These are phyloP conservation scores for Phytophthora citricola DNA, from an alignment of 352 stramenopile species.

Conservation along the genomic window DNA sequence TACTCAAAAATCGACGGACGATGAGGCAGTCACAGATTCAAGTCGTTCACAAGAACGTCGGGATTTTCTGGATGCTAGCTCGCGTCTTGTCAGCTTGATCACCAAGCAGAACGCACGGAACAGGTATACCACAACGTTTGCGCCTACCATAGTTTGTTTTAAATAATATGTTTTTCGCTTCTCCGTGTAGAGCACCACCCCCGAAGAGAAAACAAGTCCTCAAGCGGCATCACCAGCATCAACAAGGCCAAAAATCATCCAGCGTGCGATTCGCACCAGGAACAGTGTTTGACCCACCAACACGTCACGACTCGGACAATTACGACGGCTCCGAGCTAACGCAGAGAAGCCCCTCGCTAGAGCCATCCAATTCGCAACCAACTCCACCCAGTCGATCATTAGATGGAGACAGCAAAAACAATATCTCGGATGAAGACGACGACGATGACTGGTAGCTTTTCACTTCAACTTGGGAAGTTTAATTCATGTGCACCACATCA, in stretches of 20 bases:
- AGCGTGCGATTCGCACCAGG: constrained; percentile 36
- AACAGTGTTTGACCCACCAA: constrained; percentile 19
- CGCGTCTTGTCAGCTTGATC: constrained; percentile 37
- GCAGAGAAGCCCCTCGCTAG: constrained; percentile 15
- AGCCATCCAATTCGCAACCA: constrained; percentile 2
- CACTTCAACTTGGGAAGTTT: too few relatives aligned
- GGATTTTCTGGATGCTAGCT: constrained; percentile 36
- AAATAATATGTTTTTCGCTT: not conserved
- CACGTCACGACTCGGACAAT: constrained; percentile 26
- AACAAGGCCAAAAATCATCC: constrained; percentile 13
- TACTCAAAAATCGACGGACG: constrained; percentile 47
- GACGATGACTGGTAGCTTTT: constrained; percentile 38
- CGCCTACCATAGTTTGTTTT: not conserved
- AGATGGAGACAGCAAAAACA: constrained; percentile 9
- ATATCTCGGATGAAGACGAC: constrained; percentile 31
- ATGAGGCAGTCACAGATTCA: constrained; percentile 18
- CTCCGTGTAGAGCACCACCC: not conserved
- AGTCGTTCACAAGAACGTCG: constrained; percentile 29
- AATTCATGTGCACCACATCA: not conserved
- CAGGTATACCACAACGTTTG: constrained; percentile 21
- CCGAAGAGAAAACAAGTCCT: constrained; percentile 1
- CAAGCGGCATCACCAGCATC: constrained; percentile 6
- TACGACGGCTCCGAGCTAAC: constrained; percentile 24
- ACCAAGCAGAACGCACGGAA: constrained; percentile 35
- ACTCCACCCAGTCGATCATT: constrained; percentile 1